A percentile compares a stretch with the other conserved stretches of the same genome.
phyloP scores from a whole-genome alignment of 371 early-diverging fungal genomes.

The Mucor irregularis region DNA sequence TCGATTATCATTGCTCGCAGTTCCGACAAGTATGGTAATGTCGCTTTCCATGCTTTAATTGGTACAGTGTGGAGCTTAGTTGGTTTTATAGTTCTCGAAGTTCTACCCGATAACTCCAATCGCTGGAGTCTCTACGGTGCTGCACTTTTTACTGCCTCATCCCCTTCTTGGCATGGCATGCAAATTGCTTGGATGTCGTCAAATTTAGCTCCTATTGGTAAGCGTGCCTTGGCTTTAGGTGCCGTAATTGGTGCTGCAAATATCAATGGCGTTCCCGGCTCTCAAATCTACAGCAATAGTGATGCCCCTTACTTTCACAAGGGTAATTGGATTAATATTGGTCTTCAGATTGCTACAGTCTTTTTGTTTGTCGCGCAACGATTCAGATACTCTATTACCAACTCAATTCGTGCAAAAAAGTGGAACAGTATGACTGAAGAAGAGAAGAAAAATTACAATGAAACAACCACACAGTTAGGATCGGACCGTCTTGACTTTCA shows the following conservation, averaged over 20 bases:
- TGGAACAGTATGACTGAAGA: conserved; percentile 32
- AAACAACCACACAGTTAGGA: conserved; percentile 31
- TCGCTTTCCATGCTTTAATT: conserved; percentile 47
- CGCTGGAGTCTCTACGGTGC: conserved; percentile 40
- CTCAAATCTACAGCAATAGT: conserved; percentile 32
- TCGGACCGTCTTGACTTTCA: conserved; percentile 37
- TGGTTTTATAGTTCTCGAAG: conserved; percentile 42
- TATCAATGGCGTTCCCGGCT: conserved; percentile 39
- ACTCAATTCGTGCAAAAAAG: conserved; percentile 23
- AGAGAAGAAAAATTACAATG: conserved; percentile 22
- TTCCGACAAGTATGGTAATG: conserved; percentile 44
- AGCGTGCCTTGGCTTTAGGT: conserved; percentile 45
- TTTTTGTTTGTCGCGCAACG: conserved; percentile 22
- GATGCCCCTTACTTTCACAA: conserved; percentile 40
- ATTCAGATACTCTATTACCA: conserved; percentile 28
- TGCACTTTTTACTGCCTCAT: conserved; percentile 15
- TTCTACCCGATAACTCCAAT: conserved; percentile 37
- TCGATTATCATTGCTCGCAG: conserved; percentile 43
- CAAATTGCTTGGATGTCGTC: conserved; percentile 55
- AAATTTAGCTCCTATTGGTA: conserved; percentile 49
- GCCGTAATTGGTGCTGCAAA: conserved; percentile 47
- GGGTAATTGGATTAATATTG: conserved; percentile 37
- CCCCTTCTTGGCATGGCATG: conserved; percentile 51
- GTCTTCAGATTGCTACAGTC: conserved; percentile 5
- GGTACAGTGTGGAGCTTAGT: conserved; percentile 40